These are phyloP conservation scores for Pseudocercospora eumusae DNA, from an alignment of 2,329 filamentous ascomycete species.

Conservation along the genomic window DNA sequence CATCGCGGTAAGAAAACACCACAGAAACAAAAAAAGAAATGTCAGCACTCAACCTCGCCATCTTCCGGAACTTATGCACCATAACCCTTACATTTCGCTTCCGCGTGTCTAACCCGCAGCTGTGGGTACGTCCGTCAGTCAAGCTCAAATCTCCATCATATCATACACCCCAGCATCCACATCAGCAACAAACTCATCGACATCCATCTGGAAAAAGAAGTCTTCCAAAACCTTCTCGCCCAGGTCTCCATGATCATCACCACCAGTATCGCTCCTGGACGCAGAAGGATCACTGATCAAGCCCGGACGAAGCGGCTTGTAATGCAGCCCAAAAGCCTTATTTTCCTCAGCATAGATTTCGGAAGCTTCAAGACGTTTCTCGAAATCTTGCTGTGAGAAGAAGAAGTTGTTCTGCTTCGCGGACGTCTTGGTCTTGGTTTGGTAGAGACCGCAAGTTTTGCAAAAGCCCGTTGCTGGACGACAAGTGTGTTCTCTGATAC, in stretches of 20 bases:
- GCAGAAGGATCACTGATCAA: background rate
- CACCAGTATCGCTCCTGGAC: too few relatives aligned
- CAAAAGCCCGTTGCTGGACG: slow-evolving; percentile 11
- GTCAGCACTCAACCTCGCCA: background rate
- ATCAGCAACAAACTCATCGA: background rate
- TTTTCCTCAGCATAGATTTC: background rate
- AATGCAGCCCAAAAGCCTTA: background rate
- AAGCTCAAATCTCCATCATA: background rate
- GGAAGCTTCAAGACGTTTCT: background rate
- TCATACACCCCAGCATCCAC: background rate
- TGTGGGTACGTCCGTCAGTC: too few relatives aligned
- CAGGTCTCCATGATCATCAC: too few relatives aligned
- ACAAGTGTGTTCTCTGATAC: slow-evolving; percentile 8
- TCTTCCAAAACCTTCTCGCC: background rate
- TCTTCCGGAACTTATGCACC: too few relatives aligned
- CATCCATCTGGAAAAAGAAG: background rate
- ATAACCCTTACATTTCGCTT: too few relatives aligned
- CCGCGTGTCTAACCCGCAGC: too few relatives aligned
- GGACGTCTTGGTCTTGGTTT: slow-evolving; percentile 4
- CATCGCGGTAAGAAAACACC: background rate
- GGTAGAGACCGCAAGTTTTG: slow-evolving; percentile 14
- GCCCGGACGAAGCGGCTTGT: background rate
- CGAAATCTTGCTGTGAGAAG: background rate
- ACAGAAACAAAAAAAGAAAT: background rate
- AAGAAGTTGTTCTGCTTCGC: too few relatives aligned